Conservation (phyloP, 192 early-diverging fungal genomes). For the Coemansia sp. region DNA sequence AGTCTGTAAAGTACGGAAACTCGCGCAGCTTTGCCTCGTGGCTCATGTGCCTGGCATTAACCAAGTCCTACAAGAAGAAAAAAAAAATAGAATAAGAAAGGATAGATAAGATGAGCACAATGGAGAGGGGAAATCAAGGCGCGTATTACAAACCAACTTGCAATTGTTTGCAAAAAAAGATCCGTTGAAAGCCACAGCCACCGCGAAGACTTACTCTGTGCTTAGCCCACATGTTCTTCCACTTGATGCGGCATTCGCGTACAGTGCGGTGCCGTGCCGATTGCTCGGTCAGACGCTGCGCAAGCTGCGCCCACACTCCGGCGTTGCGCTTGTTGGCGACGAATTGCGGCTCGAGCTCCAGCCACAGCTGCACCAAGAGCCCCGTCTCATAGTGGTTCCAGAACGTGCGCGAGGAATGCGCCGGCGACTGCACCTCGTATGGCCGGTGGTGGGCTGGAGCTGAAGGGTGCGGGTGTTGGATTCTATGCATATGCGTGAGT, state of each 20-base stretch:
- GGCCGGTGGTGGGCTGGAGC: slow-evolving; percentile 29
- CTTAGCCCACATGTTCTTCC: slow-evolving; percentile 61
- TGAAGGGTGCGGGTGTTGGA: not conserved
- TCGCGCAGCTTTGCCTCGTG: slow-evolving; percentile 55
- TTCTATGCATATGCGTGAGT: slow-evolving; percentile 3
- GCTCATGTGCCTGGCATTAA: slow-evolving; percentile 53
- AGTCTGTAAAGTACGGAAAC: slow-evolving; percentile 51
- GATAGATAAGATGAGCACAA: not conserved
- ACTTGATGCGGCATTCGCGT: slow-evolving; percentile 57
- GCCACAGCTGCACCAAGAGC: slow-evolving; percentile 54
- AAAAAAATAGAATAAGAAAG: not conserved
- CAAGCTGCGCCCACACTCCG: slow-evolving; percentile 56
- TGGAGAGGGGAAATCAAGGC: not conserved
- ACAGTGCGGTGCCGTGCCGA: slow-evolving; percentile 51
- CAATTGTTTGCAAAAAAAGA: not conserved
- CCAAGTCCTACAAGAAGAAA: slow-evolving; percentile 42
- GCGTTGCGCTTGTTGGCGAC: slow-evolving; percentile 58
- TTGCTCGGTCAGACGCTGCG: slow-evolving; percentile 45
- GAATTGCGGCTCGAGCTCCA: slow-evolving; percentile 54
- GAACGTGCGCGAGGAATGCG: slow-evolving; percentile 53
- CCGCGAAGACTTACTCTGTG: slow-evolving; percentile 49
- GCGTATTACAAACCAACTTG: slow-evolving; percentile 1
- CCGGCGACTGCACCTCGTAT: slow-evolving; percentile 48
- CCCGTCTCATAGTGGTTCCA: slow-evolving; percentile 57
- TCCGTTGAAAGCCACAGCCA: not conserved